Conservation (phyloP, 805 yeast species). For the Maudiozyma serrabonitensis region DNA sequence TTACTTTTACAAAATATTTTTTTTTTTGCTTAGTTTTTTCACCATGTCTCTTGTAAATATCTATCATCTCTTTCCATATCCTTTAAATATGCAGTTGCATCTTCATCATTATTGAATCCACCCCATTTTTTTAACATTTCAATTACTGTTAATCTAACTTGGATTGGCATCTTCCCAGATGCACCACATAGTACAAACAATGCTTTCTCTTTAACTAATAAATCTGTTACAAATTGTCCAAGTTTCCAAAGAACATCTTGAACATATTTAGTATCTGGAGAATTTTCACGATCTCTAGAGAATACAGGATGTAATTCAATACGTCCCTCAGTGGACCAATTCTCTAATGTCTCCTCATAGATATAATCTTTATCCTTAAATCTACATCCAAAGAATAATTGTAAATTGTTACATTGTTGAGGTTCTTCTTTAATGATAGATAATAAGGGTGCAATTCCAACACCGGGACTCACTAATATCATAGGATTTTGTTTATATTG, state of each 20-base stretch:
- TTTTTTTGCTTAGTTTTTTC: conserved; percentile 2
- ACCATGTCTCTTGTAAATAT: conserved; percentile 90
- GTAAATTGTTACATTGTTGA: conserved; percentile 20
- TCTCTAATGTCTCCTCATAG: conserved; percentile 47
- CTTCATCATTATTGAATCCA: conserved; percentile 30
- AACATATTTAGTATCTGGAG: conserved; percentile 52
- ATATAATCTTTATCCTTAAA: conserved; percentile 55
- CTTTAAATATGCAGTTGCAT: conserved; percentile 42
- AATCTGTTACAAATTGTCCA: conserved; percentile 38
- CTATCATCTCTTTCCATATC: conserved; percentile 54
- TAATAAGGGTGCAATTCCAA: conserved; percentile 92
- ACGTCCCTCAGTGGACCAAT: conserved; percentile 26
- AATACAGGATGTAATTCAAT: conserved; percentile 38
- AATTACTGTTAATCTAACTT: conserved; percentile 70
- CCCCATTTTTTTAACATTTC: conserved; percentile 45
- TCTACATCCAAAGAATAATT: conserved; percentile 71
- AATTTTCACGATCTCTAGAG: conserved; percentile 37
- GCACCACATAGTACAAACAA: conserved; percentile 81
- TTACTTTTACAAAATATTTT: background rate
- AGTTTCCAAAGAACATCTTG: conserved; percentile 60
- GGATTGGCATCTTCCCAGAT: conserved; percentile 88
- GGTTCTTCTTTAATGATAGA: conserved; percentile 43
- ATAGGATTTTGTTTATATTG: conserved; percentile 37
- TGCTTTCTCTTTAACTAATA: conserved; percentile 47
- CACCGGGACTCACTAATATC: conserved; percentile 82